A percentile compares a stretch with the other conserved stretches of the same genome.
These are phyloP conservation scores for Fusarium miscanthi DNA, from an alignment of 2,329 filamentous ascomycete genomes.

Conservation along the genomic window DNA sequence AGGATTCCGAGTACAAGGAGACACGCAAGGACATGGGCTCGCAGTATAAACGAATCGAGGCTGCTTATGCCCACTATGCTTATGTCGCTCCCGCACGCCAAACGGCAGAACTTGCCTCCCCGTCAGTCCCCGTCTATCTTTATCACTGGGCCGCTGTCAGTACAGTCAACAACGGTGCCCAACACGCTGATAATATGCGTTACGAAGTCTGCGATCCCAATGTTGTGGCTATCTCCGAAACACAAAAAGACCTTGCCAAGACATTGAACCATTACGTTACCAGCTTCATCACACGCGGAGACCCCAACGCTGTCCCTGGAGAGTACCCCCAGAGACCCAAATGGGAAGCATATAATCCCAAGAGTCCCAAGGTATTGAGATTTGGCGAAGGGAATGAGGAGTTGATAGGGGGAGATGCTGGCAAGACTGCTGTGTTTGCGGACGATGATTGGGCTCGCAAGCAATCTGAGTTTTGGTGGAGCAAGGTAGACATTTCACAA, in stretches of 20 bases:
- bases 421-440: slow-evolving; percentile 52
- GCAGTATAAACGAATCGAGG: slow-evolving; percentile 66
- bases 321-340: slow-evolving; percentile 42
- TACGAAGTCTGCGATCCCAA: slow-evolving; percentile 58
- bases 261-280: slow-evolving; percentile 59
- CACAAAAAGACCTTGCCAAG: slow-evolving; percentile 56
- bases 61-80: slow-evolving; percentile 65
- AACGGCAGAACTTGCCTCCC: slow-evolving; percentile 51
- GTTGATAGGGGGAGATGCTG: slow-evolving; percentile 54
- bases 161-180: slow-evolving; percentile 56
- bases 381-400: slow-evolving; percentile 61
- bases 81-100: slow-evolving; percentile 64
- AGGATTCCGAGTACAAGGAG: slow-evolving; percentile 51
- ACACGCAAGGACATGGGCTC: slow-evolving; percentile 54
- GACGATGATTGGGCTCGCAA: slow-evolving; percentile 55
- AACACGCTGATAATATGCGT: slow-evolving; percentile 60
- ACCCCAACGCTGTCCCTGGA: slow-evolving; percentile 53
- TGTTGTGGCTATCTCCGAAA: slow-evolving; percentile 49
- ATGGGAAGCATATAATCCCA: slow-evolving; percentile 51
- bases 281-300: slow-evolving; percentile 59
- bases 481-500: slow-evolving; percentile 52
- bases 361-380: slow-evolving; percentile 51
- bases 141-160: slow-evolving; percentile 59
- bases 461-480: slow-evolving; percentile 62
- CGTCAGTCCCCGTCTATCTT: slow-evolving; percentile 35